A percentile compares a stretch with the other conserved stretches of the same genome.
Conservation (phyloP, 345 rosid genomes). For the Aquilaria malaccensis region DNA sequence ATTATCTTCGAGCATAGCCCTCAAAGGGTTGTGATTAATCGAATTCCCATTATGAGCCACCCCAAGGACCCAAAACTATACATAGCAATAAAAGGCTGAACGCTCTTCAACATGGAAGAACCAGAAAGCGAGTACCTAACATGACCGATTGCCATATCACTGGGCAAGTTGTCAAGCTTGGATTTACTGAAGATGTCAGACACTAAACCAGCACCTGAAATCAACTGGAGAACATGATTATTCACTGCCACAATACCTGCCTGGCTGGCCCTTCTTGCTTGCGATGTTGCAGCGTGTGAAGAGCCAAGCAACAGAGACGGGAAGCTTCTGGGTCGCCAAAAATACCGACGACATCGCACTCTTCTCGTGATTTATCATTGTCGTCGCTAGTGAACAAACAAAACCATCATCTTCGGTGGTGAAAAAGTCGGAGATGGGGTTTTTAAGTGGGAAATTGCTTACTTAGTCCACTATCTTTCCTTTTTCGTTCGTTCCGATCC, state of each 20-base stretch:
- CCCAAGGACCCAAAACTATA: constrained; percentile 69
- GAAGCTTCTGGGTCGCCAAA: constrained; percentile 84
- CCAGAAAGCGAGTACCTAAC: constrained; percentile 88
- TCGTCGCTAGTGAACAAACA: constrained; percentile 18
- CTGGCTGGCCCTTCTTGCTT: constrained; percentile 94
- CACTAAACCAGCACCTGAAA: constrained; percentile 84
- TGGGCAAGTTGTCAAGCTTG: constrained; percentile 73
- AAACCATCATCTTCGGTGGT: constrained; percentile 14
- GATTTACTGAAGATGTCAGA: constrained; percentile 82
- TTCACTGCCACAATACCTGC: constrained; percentile 85
- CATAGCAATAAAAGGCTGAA: constrained; percentile 85
- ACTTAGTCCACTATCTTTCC: too few relatives aligned
- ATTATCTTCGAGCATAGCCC: constrained; percentile 60
- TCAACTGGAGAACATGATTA: constrained; percentile 55
- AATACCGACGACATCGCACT: constrained; percentile 90
- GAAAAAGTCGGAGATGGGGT: constrained; percentile 29
- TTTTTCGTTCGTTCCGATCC: too few relatives aligned
- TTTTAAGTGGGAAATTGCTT: constrained; percentile 21
- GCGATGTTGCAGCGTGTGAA: constrained; percentile 86
- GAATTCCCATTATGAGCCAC: constrained; percentile 85
- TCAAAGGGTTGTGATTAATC: constrained; percentile 53
- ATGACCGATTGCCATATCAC: constrained; percentile 76
- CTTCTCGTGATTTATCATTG: constrained; percentile 79
- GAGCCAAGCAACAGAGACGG: constrained; percentile 80
- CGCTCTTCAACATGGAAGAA: constrained; percentile 76